Base-by-base conservation (phyloP, 345 rosid species). In the Mangifera indica region DNA sequence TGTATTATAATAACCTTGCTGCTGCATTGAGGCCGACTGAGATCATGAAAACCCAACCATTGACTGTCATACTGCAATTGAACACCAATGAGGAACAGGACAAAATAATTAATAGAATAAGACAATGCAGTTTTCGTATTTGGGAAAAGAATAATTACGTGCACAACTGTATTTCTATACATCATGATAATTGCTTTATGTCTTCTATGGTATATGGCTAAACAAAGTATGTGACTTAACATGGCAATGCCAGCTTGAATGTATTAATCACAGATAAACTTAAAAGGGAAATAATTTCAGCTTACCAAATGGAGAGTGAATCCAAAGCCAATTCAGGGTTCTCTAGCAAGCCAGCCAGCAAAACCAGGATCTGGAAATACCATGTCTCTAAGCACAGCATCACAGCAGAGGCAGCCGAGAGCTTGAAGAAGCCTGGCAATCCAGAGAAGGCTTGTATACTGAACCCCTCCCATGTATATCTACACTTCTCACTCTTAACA, bases 1-100 rank as follows among this genome's bases (percentile, higher is more conserved):
- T 53, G 0, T 11, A 59, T 42, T 44, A 25, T 13, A 69, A 79
- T 17, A 14, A 89, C 89, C 93, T 89, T 58, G 88, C 88, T 0
- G 97, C 92, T 40, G 92, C 91, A 52, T 91, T 89, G 74, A 89
- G 86, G 3, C 93, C 91, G 12, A 89, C 93, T 0, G 87, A 83
- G 75, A 91, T 85, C 93, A 88, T 91, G 76, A 87, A 84, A 49
- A 87, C 84, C 86, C 85, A 86, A 42, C 92, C 92, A 26, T 82
- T 63, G 34, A 89, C 66, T 12, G 91, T 82, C 89, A 86, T 84
- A 83, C 93, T 89, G 87, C 74, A 73, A 67, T 56, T n/a, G n/a
- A n/a, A n/a, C n/a, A n/a, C n/a, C n/a, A n/a, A n/a, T n/a, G n/a
- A n/a, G n/a, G n/a, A n/a, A n/a, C n/a, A n/a, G n/a, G n/a, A n/a